A percentile compares a stretch with the other conserved stretches of the same genome.
Evolutionary conservation across 257 asterid genomes (phyloP).

Genomic region (Lycium barbarum): DNA sequence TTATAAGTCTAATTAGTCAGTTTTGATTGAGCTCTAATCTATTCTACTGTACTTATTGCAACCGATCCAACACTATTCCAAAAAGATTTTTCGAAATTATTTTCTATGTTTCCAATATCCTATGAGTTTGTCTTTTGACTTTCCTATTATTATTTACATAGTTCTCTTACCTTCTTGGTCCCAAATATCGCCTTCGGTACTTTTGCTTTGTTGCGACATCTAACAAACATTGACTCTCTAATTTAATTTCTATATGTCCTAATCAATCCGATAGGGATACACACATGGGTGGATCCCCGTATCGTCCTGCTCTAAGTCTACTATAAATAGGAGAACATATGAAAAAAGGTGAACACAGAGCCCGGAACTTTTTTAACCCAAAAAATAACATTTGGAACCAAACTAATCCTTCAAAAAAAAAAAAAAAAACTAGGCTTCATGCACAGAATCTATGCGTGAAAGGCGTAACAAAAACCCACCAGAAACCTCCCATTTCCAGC

Average conservation of each 20-base stretch:
- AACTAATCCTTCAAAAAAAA: no score
- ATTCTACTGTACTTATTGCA: neutral
- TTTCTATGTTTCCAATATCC: neutral
- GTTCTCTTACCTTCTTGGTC: neutral
- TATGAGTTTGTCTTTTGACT: neutral
- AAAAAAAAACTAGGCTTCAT: no score
- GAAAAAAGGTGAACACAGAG: no score
- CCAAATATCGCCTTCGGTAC: neutral
- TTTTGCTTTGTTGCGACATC: neutral
- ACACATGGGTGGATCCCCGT: neutral
- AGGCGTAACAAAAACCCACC: no score
- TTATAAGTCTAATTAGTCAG: neutral
- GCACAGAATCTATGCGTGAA: no score
- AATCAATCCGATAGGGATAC: neutral
- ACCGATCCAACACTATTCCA: neutral
- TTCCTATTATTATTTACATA: neutral
- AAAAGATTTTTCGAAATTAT: no score
- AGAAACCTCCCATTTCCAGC: no score
- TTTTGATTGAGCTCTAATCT: neutral
- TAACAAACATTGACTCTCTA: neutral
- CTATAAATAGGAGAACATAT: neutral
- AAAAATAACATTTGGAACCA: no score
- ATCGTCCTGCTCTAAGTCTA: neutral
- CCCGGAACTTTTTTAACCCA: no score
- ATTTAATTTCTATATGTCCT: neutral